Base-by-base conservation (phyloP, 495 filamentous ascomycete species). In the Jackrogersella minutella region DNA sequence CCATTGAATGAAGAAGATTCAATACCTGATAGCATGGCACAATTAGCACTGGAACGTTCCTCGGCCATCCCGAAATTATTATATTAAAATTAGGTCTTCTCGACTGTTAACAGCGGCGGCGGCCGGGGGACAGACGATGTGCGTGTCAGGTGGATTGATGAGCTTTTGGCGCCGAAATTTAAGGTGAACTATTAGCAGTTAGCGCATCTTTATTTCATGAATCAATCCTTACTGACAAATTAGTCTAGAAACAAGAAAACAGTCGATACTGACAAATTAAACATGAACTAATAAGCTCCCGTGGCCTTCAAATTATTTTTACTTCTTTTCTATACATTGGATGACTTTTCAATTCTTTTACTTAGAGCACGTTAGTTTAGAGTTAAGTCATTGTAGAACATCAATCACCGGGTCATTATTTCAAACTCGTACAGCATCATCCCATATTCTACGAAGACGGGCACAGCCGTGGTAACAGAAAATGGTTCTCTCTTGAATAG, bases 41-140 rank as follows among this genome's bases (percentile, higher is more conserved):
- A n/a, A n/a, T n/a, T n/a, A n/a, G n/a, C n/a, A n/a, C n/a, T n/a
- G n/a, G n/a, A n/a, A n/a, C n/a, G n/a, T n/a, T 64, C 44, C 53
- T 57, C 43, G 53, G 52, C 39, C 11, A 41, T 30, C 30, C 59
- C 59, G 59, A 49, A 21, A 19, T 5, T 30, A n/a, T n/a, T n/a
- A n/a, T n/a, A n/a, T n/a, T n/a, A n/a, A n/a, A n/a, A n/a, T n/a
- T n/a, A n/a, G n/a, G n/a, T n/a, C n/a, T n/a, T n/a, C n/a, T n/a
- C n/a, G n/a, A n/a, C n/a, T 11, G 9, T 19, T 33, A 26, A 40
- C 37, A 64, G 28, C 39, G 36, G 49, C 41, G 43, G n/a, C 47
- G 39, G 47, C 62, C 62, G 47, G 31, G 17, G 24, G n/a, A n/a
- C 17, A 22, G 41, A 54, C 43, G 37, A 19, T 26, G 53, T 28